Conservation (phyloP, 176 grass and related monocot genomes). For the Aegilops tauschii region DNA sequence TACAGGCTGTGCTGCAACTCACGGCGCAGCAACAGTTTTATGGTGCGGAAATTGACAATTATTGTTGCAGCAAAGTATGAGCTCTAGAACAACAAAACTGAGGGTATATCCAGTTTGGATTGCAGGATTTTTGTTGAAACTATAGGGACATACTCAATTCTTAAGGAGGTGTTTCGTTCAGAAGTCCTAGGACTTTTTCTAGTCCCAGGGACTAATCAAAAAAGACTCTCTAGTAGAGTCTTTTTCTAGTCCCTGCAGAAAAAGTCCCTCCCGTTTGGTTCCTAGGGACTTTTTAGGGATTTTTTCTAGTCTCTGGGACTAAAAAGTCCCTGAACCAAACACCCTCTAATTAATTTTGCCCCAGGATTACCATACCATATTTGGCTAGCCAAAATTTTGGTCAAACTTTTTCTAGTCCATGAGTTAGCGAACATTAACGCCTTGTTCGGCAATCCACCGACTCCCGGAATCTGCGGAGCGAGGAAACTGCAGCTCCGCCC, state of each 20-base stretch:
- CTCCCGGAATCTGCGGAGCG: too few species aligned
- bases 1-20: not conserved
- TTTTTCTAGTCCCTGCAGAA: too few species aligned
- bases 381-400: not conserved
- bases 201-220: too few species aligned
- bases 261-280: too few species aligned
- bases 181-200: too few species aligned
- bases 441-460: too few species aligned
- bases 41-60: not conserved
- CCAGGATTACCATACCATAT: not conserved
- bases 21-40: not conserved
- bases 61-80: not conserved
- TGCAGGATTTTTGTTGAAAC: not conserved
- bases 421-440: not conserved
- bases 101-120: not conserved
- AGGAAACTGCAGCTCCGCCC: too few species aligned
- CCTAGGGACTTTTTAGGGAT: too few species aligned
- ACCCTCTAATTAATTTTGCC: not conserved
- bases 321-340: too few species aligned
- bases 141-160: not conserved
- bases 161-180: not conserved
- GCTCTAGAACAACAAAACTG: not conserved
- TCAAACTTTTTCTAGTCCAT: not conserved
- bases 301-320: too few species aligned
- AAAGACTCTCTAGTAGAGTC: too few species aligned